Conservation (phyloP, 2,329 filamentous ascomycete species). For the Trichophyton mentagrophytes region DNA sequence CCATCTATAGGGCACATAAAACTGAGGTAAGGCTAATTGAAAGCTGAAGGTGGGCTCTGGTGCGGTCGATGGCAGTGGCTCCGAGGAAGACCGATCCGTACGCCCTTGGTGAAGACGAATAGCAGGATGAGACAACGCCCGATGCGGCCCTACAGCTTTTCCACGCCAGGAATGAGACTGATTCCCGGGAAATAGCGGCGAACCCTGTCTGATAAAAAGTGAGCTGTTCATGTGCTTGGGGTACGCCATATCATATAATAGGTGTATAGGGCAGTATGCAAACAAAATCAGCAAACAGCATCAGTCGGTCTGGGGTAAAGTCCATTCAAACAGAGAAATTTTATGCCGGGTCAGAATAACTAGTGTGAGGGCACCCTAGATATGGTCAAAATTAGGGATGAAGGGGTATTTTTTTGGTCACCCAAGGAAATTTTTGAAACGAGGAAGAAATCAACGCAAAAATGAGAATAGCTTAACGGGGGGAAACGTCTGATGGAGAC, state of each 20-base stretch:
- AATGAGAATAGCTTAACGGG: neutral
- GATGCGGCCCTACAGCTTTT: neutral
- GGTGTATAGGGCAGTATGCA: neutral
- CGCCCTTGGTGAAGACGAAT: neutral
- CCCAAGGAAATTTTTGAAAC: neutral
- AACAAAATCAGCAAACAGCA: neutral
- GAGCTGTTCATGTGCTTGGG: neutral
- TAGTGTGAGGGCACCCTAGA: neutral
- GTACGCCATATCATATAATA: neutral
- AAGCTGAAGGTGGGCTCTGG: neutral
- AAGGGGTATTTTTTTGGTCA: neutral
- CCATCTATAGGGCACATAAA: constrained; percentile 25
- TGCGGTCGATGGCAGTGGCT: neutral
- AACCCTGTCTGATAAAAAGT: neutral
- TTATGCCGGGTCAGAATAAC: neutral
- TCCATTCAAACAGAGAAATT: neutral
- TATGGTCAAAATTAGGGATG: neutral
- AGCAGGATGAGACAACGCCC: neutral
- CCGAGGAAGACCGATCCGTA: neutral
- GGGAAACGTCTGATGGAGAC: neutral
- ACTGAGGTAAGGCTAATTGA: constrained; percentile 17
- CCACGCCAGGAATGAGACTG: neutral
- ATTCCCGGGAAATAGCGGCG: neutral
- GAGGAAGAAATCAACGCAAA: neutral
- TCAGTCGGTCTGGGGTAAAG: neutral